Evolutionary conservation across 495 filamentous ascomycete genomes (phyloP), one percentile per base, ranked within the genome.

Genomic region (Trichoderma asperelloides): DNA sequence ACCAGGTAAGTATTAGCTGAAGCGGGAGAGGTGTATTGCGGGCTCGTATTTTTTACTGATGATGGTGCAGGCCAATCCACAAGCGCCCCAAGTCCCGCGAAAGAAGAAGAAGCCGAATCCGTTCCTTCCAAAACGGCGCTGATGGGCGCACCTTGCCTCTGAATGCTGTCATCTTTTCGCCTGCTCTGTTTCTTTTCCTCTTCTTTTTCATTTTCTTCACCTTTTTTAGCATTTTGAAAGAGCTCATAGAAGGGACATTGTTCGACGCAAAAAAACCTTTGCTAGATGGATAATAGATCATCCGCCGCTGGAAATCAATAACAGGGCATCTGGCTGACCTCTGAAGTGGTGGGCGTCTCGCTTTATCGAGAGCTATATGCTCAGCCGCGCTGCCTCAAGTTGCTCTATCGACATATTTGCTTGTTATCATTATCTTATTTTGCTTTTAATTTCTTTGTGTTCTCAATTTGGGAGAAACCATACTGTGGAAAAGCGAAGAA

Each of bases 21-120:
- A 1, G 7, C 12, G 2, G 55, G 30, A 18, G 27, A 23, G 23
- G 30, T 0, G 15, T 55, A 16, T 4, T 16, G 25, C 16, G 9
- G 12, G 43, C 16, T 30, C 2, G 25, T 13, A 2, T 23, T 51
- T 47, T 11, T 25, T 33, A 15, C 12, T 25, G 3, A 30, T 12
- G 25, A 12, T 16, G 55, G 30, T 18, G 28, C 27, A 60, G 55
- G 55, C 25, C 8, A 60, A 27, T 30, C 23, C 55, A 15, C 23
- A 60, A 2, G n/a, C 28, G 16, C 55, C 55, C 11, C 55, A 60
- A 9, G 23, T 18, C 18, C 55, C 55, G 13, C 23, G 55, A 21
- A 60, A 60, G 55, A 60, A 60, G 55, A 60, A 60, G 55, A 60
- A 60, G 25, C 55, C 55, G 7, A 60, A 60, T 21, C 55, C 55